phyloP scores from a whole-genome alignment of 129 eudicot genomes.

The Chrysanthemum makinoi region DNA sequence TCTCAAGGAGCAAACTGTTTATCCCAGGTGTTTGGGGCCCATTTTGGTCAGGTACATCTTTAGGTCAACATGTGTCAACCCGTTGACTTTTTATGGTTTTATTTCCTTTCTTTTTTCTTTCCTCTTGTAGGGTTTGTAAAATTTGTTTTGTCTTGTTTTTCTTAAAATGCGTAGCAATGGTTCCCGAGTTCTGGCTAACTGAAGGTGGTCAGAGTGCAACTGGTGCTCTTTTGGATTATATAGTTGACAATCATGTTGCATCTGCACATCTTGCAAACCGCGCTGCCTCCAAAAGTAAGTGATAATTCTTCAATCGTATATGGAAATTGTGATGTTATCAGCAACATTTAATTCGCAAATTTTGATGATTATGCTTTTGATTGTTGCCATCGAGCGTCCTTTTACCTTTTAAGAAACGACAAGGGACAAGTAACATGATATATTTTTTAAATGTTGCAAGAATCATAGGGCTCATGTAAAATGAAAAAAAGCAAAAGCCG shows the following conservation, averaged over 20 bases:
- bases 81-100: background rate
- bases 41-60: constrained; percentile 81
- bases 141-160: background rate
- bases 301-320: background rate
- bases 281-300: constrained; percentile 92
- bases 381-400: background rate
- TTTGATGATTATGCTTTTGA: background rate
- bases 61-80: background rate
- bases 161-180: constrained; percentile 59
- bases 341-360: background rate
- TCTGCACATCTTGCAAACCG: constrained; percentile 81
- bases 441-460: background rate
- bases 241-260: constrained; percentile 80
- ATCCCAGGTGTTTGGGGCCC: constrained; percentile 99
- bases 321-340: background rate
- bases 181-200: constrained; percentile 95
- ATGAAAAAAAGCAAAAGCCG: background rate
- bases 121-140: background rate
- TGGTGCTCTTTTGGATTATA: constrained; percentile 80
- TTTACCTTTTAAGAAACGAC: background rate
- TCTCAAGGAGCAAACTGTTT: constrained; percentile 74
- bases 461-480: background rate
- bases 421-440: background rate
- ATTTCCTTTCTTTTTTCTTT: background rate
- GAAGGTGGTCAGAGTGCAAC: constrained; percentile 99